Evolutionary conservation across 2,329 filamentous ascomycete genomes (phyloP).

Genomic region (Fusarium sp.): DNA sequence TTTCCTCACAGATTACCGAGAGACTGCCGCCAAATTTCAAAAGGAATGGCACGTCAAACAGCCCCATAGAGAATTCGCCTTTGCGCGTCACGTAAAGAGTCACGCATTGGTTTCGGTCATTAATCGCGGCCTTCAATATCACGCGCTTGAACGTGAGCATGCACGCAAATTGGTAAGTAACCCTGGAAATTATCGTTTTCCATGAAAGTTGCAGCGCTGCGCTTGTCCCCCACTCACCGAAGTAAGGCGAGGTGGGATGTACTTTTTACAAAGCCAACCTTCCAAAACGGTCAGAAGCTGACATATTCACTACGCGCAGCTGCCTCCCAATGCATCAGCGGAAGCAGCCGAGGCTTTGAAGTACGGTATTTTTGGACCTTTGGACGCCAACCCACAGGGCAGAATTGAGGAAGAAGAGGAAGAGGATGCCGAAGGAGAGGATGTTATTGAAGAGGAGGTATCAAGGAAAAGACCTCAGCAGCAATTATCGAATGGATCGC

Average conservation of each 20-base stretch:
- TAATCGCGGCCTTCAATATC: slow-evolving; percentile 72
- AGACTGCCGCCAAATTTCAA: slow-evolving; percentile 74
- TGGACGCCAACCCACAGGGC: slow-evolving; percentile 59
- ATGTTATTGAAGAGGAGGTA: slow-evolving; percentile 51
- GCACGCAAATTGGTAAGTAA: slow-evolving; percentile 61
- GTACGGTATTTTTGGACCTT: slow-evolving; percentile 68
- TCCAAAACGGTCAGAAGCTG: slow-evolving; percentile 41
- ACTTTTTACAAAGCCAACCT: slow-evolving; percentile 32
- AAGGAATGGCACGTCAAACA: slow-evolving; percentile 74
- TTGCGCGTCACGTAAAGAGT: slow-evolving; percentile 72
- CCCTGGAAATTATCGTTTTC: slow-evolving; percentile 3
- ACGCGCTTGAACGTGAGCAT: slow-evolving; percentile 68
- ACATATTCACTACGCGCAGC: slow-evolving; percentile 54
- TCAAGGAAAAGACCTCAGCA: slow-evolving; percentile 64
- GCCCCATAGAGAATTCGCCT: slow-evolving; percentile 71
- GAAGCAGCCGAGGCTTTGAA: slow-evolving; percentile 60
- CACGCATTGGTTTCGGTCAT: slow-evolving; percentile 72
- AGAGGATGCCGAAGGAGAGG: slow-evolving; percentile 52
- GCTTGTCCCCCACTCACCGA: slow-evolving; percentile 18
- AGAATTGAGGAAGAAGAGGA: slow-evolving; percentile 56
- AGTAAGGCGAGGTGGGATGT: slow-evolving; percentile 16
- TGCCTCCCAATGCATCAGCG: slow-evolving; percentile 60
- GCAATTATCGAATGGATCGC: slow-evolving; percentile 64
- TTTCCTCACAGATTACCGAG: slow-evolving; percentile 68
- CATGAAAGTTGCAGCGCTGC: slow-evolving; percentile 22